Evolutionary conservation across 495 filamentous ascomycete species (phyloP).

Genomic region (Hypoxylon fuscum): DNA sequence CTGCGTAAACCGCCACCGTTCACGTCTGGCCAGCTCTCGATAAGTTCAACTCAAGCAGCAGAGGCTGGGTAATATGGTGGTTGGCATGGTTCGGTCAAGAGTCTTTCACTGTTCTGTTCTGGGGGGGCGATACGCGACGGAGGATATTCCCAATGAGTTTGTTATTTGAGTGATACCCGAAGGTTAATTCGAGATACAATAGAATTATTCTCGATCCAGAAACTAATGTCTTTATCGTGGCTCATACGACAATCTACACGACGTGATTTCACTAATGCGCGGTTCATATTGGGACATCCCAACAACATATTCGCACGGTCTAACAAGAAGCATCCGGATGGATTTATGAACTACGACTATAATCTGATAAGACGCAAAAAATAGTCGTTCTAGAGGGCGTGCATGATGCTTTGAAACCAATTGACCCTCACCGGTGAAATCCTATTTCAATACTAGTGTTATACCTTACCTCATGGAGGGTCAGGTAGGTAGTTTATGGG

Average conservation of each 20-base stretch:
- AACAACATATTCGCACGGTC: too few species aligned
- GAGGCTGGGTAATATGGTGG: constrained; percentile 15
- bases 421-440: too few species aligned
- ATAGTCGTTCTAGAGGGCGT: too few species aligned
- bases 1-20: constrained; percentile 4
- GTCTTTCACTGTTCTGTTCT: constrained; percentile 9
- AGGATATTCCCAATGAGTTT: constrained; percentile 42
- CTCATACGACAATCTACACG: constrained; percentile 11
- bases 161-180: constrained; percentile 39
- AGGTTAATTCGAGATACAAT: constrained; percentile 30
- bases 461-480: too few species aligned
- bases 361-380: too few species aligned
- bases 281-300: neutral
- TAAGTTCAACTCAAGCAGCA: constrained; percentile 5
- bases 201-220: constrained; percentile 32
- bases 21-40: constrained; percentile 10
- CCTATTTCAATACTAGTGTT: too few species aligned
- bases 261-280: constrained; percentile 12
- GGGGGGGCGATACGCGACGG: constrained; percentile 10
- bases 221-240: constrained; percentile 12
- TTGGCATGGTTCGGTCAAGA: constrained; percentile 16
- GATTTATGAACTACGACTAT: too few species aligned
- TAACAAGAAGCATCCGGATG: too few species aligned
- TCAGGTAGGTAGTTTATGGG: too few species aligned
- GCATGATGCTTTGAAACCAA: too few species aligned